phyloP scores from a whole-genome alignment of 495 filamentous ascomycete species.

The Talaromyces thailandensis region DNA sequence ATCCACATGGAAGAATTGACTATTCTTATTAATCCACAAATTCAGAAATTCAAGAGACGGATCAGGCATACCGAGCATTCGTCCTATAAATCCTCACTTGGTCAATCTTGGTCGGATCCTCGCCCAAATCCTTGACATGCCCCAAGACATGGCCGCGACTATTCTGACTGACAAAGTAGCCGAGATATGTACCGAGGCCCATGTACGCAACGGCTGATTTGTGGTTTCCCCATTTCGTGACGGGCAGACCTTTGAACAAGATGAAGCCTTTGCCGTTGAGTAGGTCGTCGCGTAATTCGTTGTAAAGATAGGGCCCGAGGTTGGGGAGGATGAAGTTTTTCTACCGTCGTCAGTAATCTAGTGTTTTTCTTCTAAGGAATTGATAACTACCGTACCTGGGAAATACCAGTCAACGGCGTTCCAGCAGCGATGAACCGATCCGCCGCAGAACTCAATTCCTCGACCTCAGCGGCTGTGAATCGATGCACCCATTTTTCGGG shows the following conservation, averaged over 20 bases:
- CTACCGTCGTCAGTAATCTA: conserved; percentile 7
- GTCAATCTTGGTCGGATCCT: conserved; percentile 72
- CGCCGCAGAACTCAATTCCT: conserved; percentile 56
- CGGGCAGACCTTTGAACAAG: conserved; percentile 79
- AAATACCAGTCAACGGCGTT: conserved; percentile 64
- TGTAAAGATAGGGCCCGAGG: conserved; percentile 42
- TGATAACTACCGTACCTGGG: conserved; percentile 42
- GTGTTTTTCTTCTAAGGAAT: not conserved
- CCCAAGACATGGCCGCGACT: conserved; percentile 79
- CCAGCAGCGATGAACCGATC: conserved; percentile 57
- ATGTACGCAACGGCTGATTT: conserved; percentile 85
- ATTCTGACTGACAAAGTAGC: conserved; percentile 83
- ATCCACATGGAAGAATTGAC: conserved; percentile 75
- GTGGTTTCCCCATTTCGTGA: conserved; percentile 61
- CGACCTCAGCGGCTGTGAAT: conserved; percentile 57
- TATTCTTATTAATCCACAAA: conserved; percentile 6
- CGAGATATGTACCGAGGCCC: conserved; percentile 79
- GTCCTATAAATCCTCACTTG: conserved; percentile 84
- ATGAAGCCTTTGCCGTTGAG: conserved; percentile 83
- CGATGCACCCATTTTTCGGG: conserved; percentile 71
- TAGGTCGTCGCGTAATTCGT: conserved; percentile 54
- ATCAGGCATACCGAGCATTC: conserved; percentile 56
- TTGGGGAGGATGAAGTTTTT: conserved; percentile 52
- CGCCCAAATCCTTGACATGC: conserved; percentile 84
- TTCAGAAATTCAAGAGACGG: not conserved